These are phyloP conservation scores for Euptelea pleiosperma DNA, from an alignment of 164 flowering plant genomes.

Conservation along the genomic window DNA sequence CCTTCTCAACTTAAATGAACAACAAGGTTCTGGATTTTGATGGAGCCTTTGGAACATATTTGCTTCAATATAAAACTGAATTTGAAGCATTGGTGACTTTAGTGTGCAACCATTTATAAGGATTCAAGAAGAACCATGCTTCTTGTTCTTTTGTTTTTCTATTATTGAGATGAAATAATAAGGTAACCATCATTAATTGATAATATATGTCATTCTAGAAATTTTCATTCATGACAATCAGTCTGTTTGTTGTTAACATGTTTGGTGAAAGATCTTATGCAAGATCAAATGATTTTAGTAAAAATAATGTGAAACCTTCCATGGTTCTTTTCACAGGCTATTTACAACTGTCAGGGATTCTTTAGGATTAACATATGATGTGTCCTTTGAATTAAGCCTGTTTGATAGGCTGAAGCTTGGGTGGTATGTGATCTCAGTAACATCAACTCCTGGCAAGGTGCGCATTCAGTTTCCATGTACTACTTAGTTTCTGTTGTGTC, in stretches of 20 bases:
- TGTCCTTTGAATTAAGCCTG: constrained; percentile 86
- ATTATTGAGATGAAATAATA: too few relatives aligned
- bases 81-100: too few relatives aligned
- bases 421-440: constrained; percentile 97
- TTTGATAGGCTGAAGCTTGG: constrained; percentile 95
- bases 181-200: background rate
- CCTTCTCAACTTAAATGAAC: background rate
- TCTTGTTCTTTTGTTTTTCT: too few relatives aligned
- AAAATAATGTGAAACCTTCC: background rate
- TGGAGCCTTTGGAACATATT: too few relatives aligned
- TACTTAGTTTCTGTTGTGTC: background rate
- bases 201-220: background rate
- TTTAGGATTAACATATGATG: constrained; percentile 95
- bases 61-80: too few relatives aligned
- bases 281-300: background rate
- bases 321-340: constrained; percentile 51
- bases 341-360: constrained; percentile 98
- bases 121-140: too few relatives aligned
- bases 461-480: constrained; percentile 3
- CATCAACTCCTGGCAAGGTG: constrained; percentile 97
- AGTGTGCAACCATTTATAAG: too few relatives aligned
- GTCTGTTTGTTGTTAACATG: background rate
- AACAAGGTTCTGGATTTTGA: background rate
- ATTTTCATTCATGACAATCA: background rate
- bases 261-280: background rate